Conservation (phyloP, 1,139 yeast genomes). For the Taphrina sp. region DNA sequence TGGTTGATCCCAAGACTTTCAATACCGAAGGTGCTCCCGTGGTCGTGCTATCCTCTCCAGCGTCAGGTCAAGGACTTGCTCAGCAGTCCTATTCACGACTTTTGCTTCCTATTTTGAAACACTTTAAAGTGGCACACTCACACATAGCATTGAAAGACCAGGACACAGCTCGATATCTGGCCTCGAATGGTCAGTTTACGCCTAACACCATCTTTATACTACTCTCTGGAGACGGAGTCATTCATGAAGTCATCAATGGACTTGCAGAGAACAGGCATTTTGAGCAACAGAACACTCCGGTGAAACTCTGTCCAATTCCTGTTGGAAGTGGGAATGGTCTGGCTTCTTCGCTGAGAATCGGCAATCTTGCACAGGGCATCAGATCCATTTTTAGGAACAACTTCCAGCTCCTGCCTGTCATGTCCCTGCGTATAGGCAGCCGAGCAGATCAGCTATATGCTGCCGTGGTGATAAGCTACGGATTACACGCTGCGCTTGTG, state of each 20-base stretch:
- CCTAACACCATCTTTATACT: constrained; percentile 28
- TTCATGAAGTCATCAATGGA: constrained; percentile 29
- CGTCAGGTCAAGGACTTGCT: constrained; percentile 20
- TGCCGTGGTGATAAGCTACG: constrained; percentile 26
- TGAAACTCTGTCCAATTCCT: constrained; percentile 26
- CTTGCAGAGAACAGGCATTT: constrained; percentile 23
- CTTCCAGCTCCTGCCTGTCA: constrained; percentile 18
- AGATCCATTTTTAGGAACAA: constrained; percentile 23
- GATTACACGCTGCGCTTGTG: constrained; percentile 25
- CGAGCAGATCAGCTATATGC: constrained; percentile 7
- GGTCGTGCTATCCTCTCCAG: constrained; percentile 27
- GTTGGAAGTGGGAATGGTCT: constrained; percentile 26
- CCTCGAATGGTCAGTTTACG: constrained; percentile 20
- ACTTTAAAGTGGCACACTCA: constrained; percentile 24
- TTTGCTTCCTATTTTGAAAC: constrained; percentile 23
- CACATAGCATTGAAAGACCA: constrained; percentile 21
- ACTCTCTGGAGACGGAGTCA: constrained; percentile 23
- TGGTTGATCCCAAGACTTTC: constrained; percentile 18
- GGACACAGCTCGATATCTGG: constrained; percentile 23
- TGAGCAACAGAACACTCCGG: background rate
- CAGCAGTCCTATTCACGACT: constrained; percentile 20
- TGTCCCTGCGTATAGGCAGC: constrained; percentile 6
- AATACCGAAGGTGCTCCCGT: constrained; percentile 22
- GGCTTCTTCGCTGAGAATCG: constrained; percentile 10
- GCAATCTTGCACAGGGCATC: constrained; percentile 21